These are phyloP conservation scores for Saxophila tyrrhenica DNA, from an alignment of 495 filamentous ascomycete genomes.

Conservation along the genomic window DNA sequence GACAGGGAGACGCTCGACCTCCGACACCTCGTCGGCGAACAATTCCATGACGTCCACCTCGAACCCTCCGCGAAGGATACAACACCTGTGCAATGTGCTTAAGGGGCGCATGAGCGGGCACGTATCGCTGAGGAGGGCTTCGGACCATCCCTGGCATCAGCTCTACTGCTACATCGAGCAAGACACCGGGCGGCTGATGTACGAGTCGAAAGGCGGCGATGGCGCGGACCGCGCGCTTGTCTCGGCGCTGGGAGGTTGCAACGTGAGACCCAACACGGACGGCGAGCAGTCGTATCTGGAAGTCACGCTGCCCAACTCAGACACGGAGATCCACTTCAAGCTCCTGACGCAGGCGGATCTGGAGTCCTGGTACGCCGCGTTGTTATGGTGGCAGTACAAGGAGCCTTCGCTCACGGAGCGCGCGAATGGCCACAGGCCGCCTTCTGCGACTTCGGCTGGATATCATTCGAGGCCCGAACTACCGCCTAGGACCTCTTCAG, in stretches of 20 bases:
- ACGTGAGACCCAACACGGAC: slow-evolving; percentile 52
- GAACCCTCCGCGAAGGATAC: slow-evolving; percentile 47
- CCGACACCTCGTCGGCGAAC: slow-evolving; percentile 15
- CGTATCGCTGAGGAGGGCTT: slow-evolving; percentile 50
- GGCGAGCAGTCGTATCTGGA: slow-evolving; percentile 64
- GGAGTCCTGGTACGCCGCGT: slow-evolving; percentile 83
- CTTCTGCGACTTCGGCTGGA: neutral
- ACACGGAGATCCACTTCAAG: slow-evolving; percentile 59
- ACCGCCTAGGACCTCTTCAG: slow-evolving; percentile 13
- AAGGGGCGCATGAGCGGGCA: slow-evolving; percentile 61
- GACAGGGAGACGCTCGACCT: slow-evolving; percentile 7
- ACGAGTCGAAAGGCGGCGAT: slow-evolving; percentile 49
- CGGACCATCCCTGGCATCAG: slow-evolving; percentile 43
- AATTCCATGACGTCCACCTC: slow-evolving; percentile 37
- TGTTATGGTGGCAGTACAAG: slow-evolving; percentile 90
- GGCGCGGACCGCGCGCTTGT: slow-evolving; percentile 51
- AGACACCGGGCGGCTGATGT: slow-evolving; percentile 51
- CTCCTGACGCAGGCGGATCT: slow-evolving; percentile 65
- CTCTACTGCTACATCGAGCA: slow-evolving; percentile 59
- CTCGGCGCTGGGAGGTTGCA: slow-evolving; percentile 77
- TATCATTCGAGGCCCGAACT: neutral
- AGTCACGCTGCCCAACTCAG: slow-evolving; percentile 58
- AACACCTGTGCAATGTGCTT: slow-evolving; percentile 56
- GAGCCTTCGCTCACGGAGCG: slow-evolving; percentile 37
- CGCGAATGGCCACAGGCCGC: neutral